Percentiles rank a stretch among this genome's conserved stretches.
Conservation (phyloP, 2,329 filamentous ascomycete genomes). For the Aspergillus felis region DNA sequence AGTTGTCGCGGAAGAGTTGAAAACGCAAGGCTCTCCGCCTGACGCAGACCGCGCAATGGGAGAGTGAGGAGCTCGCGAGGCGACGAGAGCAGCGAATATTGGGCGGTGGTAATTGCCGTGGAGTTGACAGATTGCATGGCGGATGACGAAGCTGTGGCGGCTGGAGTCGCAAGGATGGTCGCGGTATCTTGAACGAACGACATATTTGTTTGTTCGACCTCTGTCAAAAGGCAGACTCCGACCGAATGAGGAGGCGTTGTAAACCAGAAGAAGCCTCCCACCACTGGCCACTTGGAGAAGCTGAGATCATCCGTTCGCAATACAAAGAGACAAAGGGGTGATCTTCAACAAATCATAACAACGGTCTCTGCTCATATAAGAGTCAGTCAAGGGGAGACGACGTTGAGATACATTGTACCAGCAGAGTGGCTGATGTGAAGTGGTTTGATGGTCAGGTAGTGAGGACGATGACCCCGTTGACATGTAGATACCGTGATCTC, state of each 20-base stretch:
- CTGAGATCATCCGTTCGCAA: slow-evolving; percentile 2
- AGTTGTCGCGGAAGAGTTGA: slow-evolving; percentile 32
- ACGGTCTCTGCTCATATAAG: background rate
- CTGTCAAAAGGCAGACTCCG: background rate
- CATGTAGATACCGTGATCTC: background rate
- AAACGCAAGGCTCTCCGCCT: slow-evolving; percentile 34
- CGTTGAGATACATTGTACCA: background rate
- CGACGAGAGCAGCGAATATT: slow-evolving; percentile 23
- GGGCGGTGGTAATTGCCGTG: slow-evolving; percentile 14
- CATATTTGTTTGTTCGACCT: slow-evolving; percentile 13
- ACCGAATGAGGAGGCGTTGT: background rate
- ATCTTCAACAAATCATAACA: background rate
- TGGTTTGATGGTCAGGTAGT: background rate
- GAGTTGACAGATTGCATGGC: slow-evolving; percentile 19
- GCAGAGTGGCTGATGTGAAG: background rate
- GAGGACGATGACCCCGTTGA: background rate
- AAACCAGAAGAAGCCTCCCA: background rate
- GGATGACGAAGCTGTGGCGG: slow-evolving; percentile 11
- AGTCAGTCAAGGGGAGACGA: background rate
- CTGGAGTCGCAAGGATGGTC: slow-evolving; percentile 18
- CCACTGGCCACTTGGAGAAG: slow-evolving; percentile 1
- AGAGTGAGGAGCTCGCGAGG: slow-evolving; percentile 31
- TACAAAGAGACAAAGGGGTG: slow-evolving; percentile 1
- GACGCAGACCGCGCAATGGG: slow-evolving; percentile 35
- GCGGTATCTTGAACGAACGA: slow-evolving; percentile 18